Evolutionary conservation across 2,329 filamentous ascomycete genomes (phyloP).

Genomic region (Trichoderma oligosporum): DNA sequence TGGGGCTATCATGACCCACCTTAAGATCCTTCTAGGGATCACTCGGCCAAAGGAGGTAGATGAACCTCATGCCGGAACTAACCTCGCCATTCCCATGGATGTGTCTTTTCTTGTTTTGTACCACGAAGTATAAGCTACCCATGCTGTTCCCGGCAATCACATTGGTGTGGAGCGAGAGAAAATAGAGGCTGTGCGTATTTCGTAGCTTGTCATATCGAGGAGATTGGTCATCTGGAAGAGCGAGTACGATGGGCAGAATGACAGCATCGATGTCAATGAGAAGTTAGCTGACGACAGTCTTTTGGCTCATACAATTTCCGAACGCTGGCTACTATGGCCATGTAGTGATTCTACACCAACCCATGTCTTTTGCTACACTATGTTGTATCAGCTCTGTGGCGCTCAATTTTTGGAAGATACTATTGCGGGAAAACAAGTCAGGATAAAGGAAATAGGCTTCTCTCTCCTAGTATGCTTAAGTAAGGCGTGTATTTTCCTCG

Average conservation of each 20-base stretch:
- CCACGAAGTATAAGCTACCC: too few species aligned
- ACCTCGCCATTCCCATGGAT: background rate
- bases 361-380: background rate
- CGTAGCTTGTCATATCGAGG: background rate
- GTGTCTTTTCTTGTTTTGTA: too few species aligned
- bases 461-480: background rate
- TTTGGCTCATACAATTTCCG: too few species aligned
- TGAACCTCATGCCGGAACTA: background rate
- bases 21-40: too few species aligned
- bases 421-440: background rate
- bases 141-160: too few species aligned
- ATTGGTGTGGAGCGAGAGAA: background rate
- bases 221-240: background rate
- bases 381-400: background rate
- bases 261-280: background rate
- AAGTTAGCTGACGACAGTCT: background rate
- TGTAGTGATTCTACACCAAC: background rate
- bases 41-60: too few species aligned
- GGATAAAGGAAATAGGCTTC: background rate
- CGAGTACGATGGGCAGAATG: too few species aligned
- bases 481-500: background rate
- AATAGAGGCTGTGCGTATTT: too few species aligned
- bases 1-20: too few species aligned
- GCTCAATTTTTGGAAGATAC: background rate
- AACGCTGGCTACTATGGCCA: too few species aligned